Conservation (phyloP, 1,284 basidiomycete genomes). For the Melampsora larici-populina region DNA sequence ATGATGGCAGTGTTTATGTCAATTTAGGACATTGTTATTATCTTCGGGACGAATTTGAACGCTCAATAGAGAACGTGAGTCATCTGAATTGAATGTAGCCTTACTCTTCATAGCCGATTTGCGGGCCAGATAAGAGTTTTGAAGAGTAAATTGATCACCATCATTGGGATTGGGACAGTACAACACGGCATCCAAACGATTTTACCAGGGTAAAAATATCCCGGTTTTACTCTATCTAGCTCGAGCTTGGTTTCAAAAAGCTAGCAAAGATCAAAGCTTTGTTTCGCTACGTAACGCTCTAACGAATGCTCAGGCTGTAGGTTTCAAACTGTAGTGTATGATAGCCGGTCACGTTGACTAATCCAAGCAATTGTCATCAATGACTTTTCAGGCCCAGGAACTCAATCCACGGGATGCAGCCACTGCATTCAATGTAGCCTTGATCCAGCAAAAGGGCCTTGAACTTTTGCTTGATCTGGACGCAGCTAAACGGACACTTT, state of each 20-base stretch:
- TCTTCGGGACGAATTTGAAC: constrained; percentile 81
- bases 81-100: constrained; percentile 15
- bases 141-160: background rate
- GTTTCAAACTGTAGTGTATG: constrained; percentile 45
- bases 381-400: constrained; percentile 65
- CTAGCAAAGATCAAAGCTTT: constrained; percentile 78
- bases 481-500: constrained; percentile 70
- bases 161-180: constrained; percentile 61
- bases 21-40: constrained; percentile 96
- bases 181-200: constrained; percentile 74
- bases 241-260: constrained; percentile 85
- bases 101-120: background rate
- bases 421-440: constrained; percentile 85
- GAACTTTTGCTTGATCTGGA: constrained; percentile 75
- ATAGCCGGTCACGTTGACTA: background rate
- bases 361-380: constrained; percentile 9
- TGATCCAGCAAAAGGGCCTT: constrained; percentile 90
- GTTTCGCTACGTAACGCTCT: constrained; percentile 73
- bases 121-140: background rate
- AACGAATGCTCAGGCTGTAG: constrained; percentile 70
- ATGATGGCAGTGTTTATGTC: constrained; percentile 80
- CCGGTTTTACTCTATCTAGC: constrained; percentile 75
- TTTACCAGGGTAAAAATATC: constrained; percentile 68
- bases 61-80: constrained; percentile 87
- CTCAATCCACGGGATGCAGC: constrained; percentile 80